Base-by-base conservation (phyloP, 2,329 filamentous ascomycete genomes). In the Colletotrichum magnum region DNA sequence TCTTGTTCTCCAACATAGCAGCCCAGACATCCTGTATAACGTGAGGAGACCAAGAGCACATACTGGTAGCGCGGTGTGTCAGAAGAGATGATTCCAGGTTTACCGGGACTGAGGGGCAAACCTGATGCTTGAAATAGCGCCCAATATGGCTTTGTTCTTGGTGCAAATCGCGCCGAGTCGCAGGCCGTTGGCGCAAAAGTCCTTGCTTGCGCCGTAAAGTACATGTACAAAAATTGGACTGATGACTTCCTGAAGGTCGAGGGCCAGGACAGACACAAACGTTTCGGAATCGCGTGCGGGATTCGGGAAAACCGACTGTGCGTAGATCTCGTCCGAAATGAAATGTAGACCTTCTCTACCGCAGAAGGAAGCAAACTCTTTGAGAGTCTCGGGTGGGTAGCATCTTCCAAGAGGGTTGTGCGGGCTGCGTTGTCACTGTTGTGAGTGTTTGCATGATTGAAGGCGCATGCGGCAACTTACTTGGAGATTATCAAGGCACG, bases 291-390 rank as follows among this genome's bases (percentile, higher is more conserved):
- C 28, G 78, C 74, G 1, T 70, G 73, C 74, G 1, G 71, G 73
- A 47, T 78, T 83, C n/a, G 78, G 70, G 72, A 78, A 86, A 0
- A 81, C 74, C 0, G 82, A 84, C n/a, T 83, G 72, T 2, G 83
- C 84, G 70, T 86, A 86, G 48, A 86, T 83, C 70, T 87, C 84
- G 71, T 86, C 84, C 58, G 78, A 80, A 69, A 86, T 79, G 43
- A 86, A 72, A 68, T 86, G 83, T 18, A 86, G 75, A 5, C 76
- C 71, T 66, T 85, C 74, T 58, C 78, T 76, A 57, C 80, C 74
- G 67, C 84, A 86, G 50, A 87, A 76, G 1, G 67, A 70, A 68
- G 84, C 77, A 18, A 77, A 73, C 32, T 73, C 77, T 47, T 69
- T 72, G 7, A 79, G 69, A 1, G 75, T 74, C 52, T 77, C 76